phyloP scores from a whole-genome alignment of 116 monocot genomes.

The Posidonia oceanica region DNA sequence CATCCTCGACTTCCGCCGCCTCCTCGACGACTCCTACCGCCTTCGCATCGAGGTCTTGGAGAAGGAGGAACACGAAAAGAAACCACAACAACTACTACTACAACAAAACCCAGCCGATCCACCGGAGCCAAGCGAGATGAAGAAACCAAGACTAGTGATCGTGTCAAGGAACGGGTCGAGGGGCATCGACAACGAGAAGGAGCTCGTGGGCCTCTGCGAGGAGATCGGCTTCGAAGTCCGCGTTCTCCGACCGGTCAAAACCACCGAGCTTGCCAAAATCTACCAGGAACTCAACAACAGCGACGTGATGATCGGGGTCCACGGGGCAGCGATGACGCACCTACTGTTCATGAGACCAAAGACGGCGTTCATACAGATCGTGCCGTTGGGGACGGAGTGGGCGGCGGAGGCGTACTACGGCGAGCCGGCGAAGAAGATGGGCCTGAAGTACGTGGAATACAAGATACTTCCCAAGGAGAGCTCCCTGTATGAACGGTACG shows the following conservation, averaged over 20 bases:
- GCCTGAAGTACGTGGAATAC: conserved; percentile 40
- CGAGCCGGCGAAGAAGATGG: conserved; percentile 39
- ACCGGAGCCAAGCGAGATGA: neutral
- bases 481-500: conserved; percentile 40
- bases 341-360: conserved; percentile 67
- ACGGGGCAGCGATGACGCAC: conserved; percentile 74
- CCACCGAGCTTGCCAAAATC: conserved; percentile 29
- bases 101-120: neutral
- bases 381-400: conserved; percentile 52
- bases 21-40: conserved; percentile 24
- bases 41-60: conserved; percentile 3
- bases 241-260: conserved; percentile 31
- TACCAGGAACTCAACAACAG: conserved; percentile 34
- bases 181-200: conserved; percentile 54
- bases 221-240: conserved; percentile 51
- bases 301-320: conserved; percentile 68
- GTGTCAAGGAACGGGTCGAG: conserved; percentile 54
- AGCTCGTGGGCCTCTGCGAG: conserved; percentile 22
- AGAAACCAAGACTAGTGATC: conserved; percentile 40
- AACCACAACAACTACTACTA: neutral
- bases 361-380: conserved; percentile 47
- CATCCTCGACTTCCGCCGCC: conserved; percentile 27
- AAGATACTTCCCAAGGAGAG: conserved; percentile 41
- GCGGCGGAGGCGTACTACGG: conserved; percentile 42
- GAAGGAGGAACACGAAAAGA: neutral